A percentile compares a stretch with the other conserved stretches of the same genome.
phyloP scores from a whole-genome alignment of 257 asterid genomes.

The Solanum appendiculatum region DNA sequence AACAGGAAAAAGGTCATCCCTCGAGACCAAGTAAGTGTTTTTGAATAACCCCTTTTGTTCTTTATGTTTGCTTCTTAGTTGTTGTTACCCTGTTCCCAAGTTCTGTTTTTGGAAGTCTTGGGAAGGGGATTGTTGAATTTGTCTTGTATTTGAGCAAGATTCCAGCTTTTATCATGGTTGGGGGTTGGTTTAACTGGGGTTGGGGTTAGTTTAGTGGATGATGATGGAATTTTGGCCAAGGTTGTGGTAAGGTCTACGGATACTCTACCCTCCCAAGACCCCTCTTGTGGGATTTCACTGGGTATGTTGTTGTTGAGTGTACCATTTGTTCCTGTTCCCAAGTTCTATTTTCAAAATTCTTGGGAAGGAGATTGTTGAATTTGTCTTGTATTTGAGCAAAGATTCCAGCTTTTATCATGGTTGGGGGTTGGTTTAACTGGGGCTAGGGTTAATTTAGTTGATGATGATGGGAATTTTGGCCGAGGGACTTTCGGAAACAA shows the following conservation, averaged over 20 bases:
- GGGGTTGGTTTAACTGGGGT: neutral
- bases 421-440: neutral
- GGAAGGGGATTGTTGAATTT: neutral
- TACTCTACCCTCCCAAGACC: neutral
- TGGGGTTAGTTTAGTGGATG: neutral
- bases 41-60: neutral
- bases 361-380: neutral
- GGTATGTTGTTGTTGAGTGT: neutral
- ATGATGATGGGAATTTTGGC: neutral
- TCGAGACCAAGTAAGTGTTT: constrained; percentile 37
- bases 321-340: neutral
- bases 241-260: neutral
- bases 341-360: neutral
- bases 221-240: neutral
- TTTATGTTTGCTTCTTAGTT: neutral
- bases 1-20: constrained; percentile 43
- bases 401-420: neutral
- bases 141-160: neutral
- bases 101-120: neutral
- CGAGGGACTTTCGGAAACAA: neutral
- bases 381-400: neutral
- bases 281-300: neutral
- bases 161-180: neutral
- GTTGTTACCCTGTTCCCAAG: neutral
- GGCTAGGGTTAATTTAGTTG: neutral